Evolutionary conservation across 2,329 filamentous ascomycete genomes (phyloP), one percentile per base, ranked within the genome.

Genomic region (Saccharata proteae): DNA sequence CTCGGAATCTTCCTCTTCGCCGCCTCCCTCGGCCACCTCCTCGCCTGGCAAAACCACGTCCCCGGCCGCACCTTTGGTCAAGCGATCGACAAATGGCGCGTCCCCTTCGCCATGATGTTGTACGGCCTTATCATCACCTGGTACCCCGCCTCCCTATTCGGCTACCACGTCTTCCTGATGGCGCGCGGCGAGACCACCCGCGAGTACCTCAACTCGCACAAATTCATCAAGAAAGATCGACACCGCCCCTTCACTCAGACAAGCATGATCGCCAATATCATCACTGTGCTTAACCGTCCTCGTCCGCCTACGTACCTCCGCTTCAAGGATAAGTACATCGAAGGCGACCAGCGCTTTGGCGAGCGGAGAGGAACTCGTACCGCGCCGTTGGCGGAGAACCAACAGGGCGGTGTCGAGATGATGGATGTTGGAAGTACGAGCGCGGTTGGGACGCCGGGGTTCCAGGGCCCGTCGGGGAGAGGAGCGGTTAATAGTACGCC

Each of bases 141-240:
- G 5, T 98, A 98, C 54, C 88, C 88, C 1, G 71, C 77, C 23
- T 82, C 84, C 25, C 63, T 98, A 5, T 82, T 77, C 64, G 71
- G 72, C 14, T 98, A 98, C 53, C 90, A 98, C 57, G 52, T 96
- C 27, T 94, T 93, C 60, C 67, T 98, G 25, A 84, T 92, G 61
- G 80, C 75, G 5, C 71, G 88, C 18, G 90, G 88, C 29, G 88
- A 98, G 62, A 98, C 88, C 1, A 98, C 90, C 1, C 71, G 90
- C 43, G 90, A 98, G 57, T 94, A 93, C 54, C 74, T 98, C 41
- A 93, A 93, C 58, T 86, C 81, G 4, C 84, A 93, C 58, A 96
- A 96, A 56, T 96, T 98, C 52, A 64, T 79, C 40, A 92, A 90
- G 59, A 79, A 80, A 45, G 88, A 98, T 52, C 75, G 90, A 9